phyloP scores from a whole-genome alignment of 345 rosid species.

The Pelargonium nanum region DNA sequence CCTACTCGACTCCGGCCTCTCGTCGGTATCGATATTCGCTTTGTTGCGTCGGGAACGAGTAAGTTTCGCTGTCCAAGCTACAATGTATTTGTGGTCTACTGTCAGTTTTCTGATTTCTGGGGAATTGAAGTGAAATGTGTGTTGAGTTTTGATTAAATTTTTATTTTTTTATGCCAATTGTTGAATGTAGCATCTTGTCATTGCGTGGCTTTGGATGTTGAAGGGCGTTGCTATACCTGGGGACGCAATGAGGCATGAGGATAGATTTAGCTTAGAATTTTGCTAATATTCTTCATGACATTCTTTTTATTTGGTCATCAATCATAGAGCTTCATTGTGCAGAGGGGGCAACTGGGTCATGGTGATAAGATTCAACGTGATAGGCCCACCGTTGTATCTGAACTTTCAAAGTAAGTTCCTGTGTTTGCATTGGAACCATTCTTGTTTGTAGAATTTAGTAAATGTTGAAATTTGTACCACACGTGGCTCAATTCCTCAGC shows the following conservation, averaged over 20 bases:
- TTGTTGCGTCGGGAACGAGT: slow-evolving; percentile 84
- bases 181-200: slow-evolving; percentile 70
- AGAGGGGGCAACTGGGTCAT: slow-evolving; percentile 97
- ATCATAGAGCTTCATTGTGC: slow-evolving; percentile 20
- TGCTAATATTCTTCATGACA: neutral
- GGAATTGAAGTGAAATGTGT: neutral
- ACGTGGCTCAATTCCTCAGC: neutral
- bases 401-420: slow-evolving; percentile 64
- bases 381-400: slow-evolving; percentile 85
- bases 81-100: neutral
- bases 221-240: slow-evolving; percentile 97
- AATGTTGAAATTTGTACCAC: neutral
- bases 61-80: slow-evolving; percentile 10
- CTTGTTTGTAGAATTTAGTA: neutral
- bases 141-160: slow-evolving; percentile 5
- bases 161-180: neutral
- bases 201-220: slow-evolving; percentile 91
- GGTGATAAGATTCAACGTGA: slow-evolving; percentile 89
- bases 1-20: slow-evolving; percentile 93
- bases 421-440: neutral
- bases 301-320: slow-evolving; percentile 3
- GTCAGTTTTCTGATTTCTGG: neutral
- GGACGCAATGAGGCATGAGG: slow-evolving; percentile 81
- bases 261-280: neutral
- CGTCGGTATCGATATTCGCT: slow-evolving; percentile 60